Percentiles rank a stretch among this genome's conserved stretches.
These are phyloP conservation scores for Suillus placidus DNA, from an alignment of 768 basidiomycete species.

Conservation along the genomic window DNA sequence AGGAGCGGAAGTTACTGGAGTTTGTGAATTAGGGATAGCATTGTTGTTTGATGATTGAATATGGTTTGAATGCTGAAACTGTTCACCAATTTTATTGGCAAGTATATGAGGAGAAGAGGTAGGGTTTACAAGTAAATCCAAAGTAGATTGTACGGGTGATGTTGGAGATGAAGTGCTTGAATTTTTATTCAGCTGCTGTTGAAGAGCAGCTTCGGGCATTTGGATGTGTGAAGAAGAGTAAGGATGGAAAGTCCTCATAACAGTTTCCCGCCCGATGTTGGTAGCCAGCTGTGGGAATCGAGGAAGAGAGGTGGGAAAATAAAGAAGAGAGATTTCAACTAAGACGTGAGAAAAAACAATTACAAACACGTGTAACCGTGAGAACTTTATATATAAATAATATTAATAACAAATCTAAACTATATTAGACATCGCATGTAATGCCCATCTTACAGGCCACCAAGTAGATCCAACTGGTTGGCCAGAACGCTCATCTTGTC, in stretches of 20 bases:
- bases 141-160: slow-evolving; percentile 43
- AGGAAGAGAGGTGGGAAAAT: slow-evolving; percentile 49
- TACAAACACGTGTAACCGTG: slow-evolving; percentile 36
- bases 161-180: slow-evolving; percentile 48
- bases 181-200: slow-evolving; percentile 25
- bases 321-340: slow-evolving; percentile 15
- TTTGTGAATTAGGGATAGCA: slow-evolving; percentile 33
- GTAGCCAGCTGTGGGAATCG: slow-evolving; percentile 50
- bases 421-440: slow-evolving; percentile 11
- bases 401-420: background rate
- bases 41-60: slow-evolving; percentile 29
- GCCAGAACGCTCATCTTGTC: slow-evolving; percentile 32
- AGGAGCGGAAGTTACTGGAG: slow-evolving; percentile 31
- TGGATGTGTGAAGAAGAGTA: slow-evolving; percentile 44
- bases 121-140: slow-evolving; percentile 41
- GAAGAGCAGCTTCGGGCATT: slow-evolving; percentile 44
- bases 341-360: slow-evolving; percentile 17
- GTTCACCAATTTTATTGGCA: slow-evolving; percentile 37
- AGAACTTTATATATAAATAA: slow-evolving; percentile 24
- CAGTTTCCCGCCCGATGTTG: slow-evolving; percentile 42
- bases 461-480: background rate
- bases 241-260: slow-evolving; percentile 48
- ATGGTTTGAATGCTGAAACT: slow-evolving; percentile 33
- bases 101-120: slow-evolving; percentile 28
- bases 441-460: slow-evolving; percentile 6